Percentiles rank a stretch among this genome's conserved stretches.
These are phyloP conservation scores for Chlamydomonas sphaeroides DNA, from an alignment of 139 green algal species.

Conservation along the genomic window DNA sequence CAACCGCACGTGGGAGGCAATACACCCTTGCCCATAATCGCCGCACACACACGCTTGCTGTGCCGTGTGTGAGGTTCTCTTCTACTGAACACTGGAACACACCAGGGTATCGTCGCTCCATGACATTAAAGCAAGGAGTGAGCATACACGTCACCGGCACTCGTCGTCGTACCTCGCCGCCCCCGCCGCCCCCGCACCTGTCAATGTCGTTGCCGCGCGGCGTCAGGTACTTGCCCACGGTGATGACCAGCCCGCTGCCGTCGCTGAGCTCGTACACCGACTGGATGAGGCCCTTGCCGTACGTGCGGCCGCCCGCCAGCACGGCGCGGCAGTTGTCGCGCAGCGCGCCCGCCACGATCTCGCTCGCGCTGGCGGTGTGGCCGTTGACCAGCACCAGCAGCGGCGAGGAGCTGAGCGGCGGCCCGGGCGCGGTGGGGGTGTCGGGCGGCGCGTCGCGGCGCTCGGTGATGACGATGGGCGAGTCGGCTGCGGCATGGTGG, in stretches of 20 bases:
- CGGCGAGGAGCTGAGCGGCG: conserved; percentile 51
- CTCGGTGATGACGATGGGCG: conserved; percentile 82
- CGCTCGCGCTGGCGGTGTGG: conserved; percentile 85
- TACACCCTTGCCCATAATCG: too few species aligned
- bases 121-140: too few species aligned
- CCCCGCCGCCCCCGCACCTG: background rate
- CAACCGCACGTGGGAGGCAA: too few species aligned
- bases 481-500: conserved; percentile 56
- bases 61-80: too few species aligned
- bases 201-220: conserved; percentile 73
- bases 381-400: conserved; percentile 86
- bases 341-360: conserved; percentile 95
- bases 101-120: too few species aligned
- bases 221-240: conserved; percentile 96
- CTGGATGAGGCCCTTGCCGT: conserved; percentile 97
- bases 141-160: background rate
- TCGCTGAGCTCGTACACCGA: conserved; percentile 96
- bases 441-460: conserved; percentile 36
- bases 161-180: background rate
- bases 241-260: conserved; percentile 89
- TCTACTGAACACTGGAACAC: too few species aligned
- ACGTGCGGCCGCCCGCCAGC: conserved; percentile 87
- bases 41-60: too few species aligned
- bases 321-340: conserved; percentile 95
- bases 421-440: conserved; percentile 41